Evolutionary conservation across 768 basidiomycete species (phyloP).

Genomic region (Pisolithus tinctorius): DNA sequence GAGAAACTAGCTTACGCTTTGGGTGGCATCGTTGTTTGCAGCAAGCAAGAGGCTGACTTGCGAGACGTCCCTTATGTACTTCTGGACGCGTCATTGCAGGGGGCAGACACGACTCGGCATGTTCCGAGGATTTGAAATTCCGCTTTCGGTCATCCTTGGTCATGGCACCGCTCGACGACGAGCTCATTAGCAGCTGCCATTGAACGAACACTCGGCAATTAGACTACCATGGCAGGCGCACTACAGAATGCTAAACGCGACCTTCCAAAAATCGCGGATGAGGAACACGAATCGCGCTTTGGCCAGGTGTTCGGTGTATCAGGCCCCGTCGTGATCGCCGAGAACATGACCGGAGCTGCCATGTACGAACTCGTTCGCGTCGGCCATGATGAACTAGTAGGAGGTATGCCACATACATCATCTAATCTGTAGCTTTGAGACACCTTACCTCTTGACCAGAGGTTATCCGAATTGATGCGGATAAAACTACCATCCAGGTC

Average conservation of each 20-base stretch:
- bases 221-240: conserved; percentile 76
- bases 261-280: conserved; percentile 84
- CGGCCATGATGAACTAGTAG: conserved; percentile 96
- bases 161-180: background rate
- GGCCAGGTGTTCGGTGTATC: conserved; percentile 94
- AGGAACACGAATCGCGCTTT: conserved; percentile 81
- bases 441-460: conserved; percentile 43
- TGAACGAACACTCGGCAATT: background rate
- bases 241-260: conserved; percentile 85
- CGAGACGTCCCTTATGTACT: conserved; percentile 11
- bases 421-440: background rate
- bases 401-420: conserved; percentile 49
- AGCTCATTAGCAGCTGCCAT: background rate
- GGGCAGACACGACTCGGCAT: conserved; percentile 20
- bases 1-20: conserved; percentile 70
- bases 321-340: conserved; percentile 94
- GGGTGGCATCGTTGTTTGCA: conserved; percentile 66
- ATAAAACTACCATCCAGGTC: conserved; percentile 98
- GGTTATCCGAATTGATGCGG: conserved; percentile 97
- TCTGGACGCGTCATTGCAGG: conserved; percentile 30
- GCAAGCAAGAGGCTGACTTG: conserved; percentile 15
- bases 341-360: conserved; percentile 92
- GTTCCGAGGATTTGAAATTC: conserved; percentile 20
- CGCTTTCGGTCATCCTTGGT: conserved; percentile 19
- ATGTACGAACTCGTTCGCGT: conserved; percentile 99